Evolutionary conservation across 805 yeast species (phyloP), one percentile per base, ranked within the genome.

Genomic region (Candida chauliodis): DNA sequence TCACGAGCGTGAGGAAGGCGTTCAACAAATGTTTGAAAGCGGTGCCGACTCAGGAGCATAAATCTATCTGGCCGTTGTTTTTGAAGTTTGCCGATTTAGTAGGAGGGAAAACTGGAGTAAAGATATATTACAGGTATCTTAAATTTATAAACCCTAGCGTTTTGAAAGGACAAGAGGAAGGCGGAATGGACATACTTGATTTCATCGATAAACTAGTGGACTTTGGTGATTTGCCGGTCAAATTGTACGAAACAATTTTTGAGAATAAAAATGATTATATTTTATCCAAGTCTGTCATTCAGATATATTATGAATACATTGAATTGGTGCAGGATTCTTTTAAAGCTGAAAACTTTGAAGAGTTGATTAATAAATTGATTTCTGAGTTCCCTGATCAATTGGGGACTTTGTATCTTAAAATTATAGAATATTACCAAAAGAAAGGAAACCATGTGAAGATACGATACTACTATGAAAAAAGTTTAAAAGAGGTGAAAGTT

Each of bases 331-430:
- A n/a, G 2, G 36, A 37, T 8, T n/a, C n/a, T n/a, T n/a, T n/a
- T n/a, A n/a, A n/a, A n/a, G 38, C 41, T 56, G 9, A 17, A 3
- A 21, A 36, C 11, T 59, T 68, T 25, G 73, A 68, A 34, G 44
- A 43, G 0, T 58, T 42, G n/a, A 26, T 42, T 11, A 6, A 13
- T 25, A 14, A 48, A 37, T 56, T 53, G 11, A 42, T 52, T 5
- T 14, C 16, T 4, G 48, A 45, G 30, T 84, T 74, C 48, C 79
- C 88, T 0, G 87, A 81, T 47, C 87, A 82, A 48, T 53, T 62
- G 26, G 77, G 79, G 2, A 61, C 58, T 17, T 58, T 84, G 13
- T 66, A 67, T 25, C 63, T 73, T 3, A 61, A 67, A 42, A 51
- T 76, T 30, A 78, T 84, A 0, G 58, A 61, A 4, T 80, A 70